Conservation (phyloP, 2,329 filamentous ascomycete genomes). For the Diaporthe citriasiana region DNA sequence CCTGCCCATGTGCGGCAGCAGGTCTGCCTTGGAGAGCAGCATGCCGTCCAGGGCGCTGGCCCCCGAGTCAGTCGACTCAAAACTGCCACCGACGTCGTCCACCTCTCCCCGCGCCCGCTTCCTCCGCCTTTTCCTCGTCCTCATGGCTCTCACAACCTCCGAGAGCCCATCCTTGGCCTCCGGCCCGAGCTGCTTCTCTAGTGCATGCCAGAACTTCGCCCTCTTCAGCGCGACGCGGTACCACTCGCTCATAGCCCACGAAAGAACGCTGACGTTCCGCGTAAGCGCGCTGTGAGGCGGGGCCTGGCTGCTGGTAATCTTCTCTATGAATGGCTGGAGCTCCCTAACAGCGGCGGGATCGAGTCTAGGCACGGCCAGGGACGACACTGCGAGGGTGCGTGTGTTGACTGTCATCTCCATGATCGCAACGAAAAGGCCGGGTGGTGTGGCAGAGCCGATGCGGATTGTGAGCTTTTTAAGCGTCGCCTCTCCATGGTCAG, state of each 20-base stretch:
- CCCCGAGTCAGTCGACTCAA: slow-evolving; percentile 34
- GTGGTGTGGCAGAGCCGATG: slow-evolving; percentile 59
- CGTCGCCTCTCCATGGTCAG: slow-evolving; percentile 49
- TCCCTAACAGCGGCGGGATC: slow-evolving; percentile 72
- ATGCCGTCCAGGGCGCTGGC: slow-evolving; percentile 23
- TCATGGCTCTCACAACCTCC: slow-evolving; percentile 50
- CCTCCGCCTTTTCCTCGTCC: slow-evolving; percentile 47
- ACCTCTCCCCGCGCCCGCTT: slow-evolving; percentile 42
- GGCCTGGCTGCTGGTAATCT: slow-evolving; percentile 52
- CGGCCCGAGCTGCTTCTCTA: slow-evolving; percentile 62
- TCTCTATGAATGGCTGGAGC: slow-evolving; percentile 66
- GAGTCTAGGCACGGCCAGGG: slow-evolving; percentile 67
- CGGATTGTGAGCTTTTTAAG: slow-evolving; percentile 71
- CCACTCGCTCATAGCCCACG: slow-evolving; percentile 80
- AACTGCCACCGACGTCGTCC: slow-evolving; percentile 42
- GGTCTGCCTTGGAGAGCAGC: slow-evolving; percentile 55
- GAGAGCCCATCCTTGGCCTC: slow-evolving; percentile 50
- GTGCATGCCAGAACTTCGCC: slow-evolving; percentile 72
- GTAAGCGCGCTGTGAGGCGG: slow-evolving; percentile 57
- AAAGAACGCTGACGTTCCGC: slow-evolving; percentile 71
- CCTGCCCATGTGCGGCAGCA: slow-evolving; percentile 68
- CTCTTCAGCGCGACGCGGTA: slow-evolving; percentile 71
- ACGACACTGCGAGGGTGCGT: slow-evolving; percentile 63
- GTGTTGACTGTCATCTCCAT: slow-evolving; percentile 72
- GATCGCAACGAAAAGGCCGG: slow-evolving; percentile 69